Conservation (phyloP, 2,329 filamentous ascomycete species). For the Botrytis cinerea region DNA sequence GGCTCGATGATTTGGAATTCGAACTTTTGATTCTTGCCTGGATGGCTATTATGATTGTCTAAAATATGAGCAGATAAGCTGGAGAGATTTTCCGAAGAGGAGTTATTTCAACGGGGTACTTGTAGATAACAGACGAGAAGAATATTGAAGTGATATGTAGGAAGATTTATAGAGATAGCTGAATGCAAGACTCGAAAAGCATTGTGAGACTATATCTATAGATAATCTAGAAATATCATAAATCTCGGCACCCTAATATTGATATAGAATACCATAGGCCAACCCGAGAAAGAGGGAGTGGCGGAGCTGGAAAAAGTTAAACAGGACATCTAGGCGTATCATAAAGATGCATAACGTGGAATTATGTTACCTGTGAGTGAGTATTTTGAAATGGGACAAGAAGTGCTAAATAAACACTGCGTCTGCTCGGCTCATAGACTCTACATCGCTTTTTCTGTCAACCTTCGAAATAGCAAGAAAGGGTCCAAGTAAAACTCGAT, state of each 20-base stretch:
- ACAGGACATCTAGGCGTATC: accelerated
- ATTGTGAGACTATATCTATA: background rate
- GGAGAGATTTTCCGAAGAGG: accelerated
- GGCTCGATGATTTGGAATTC: background rate
- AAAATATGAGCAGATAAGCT: background rate
- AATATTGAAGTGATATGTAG: background rate
- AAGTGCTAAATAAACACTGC: accelerated
- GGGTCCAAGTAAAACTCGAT: accelerated
- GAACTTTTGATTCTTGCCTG: background rate
- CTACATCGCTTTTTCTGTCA: background rate
- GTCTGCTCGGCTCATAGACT: accelerated
- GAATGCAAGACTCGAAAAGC: accelerated
- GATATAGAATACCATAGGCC: background rate
- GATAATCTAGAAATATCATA: background rate
- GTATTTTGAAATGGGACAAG: accelerated
- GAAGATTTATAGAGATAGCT: background rate
- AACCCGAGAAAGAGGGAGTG: too few relatives aligned
- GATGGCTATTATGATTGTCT: background rate
- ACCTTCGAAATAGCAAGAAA: background rate
- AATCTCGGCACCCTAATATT: background rate
- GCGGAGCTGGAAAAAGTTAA: accelerated
- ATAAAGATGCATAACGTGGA: background rate
- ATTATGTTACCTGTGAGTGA: background rate
- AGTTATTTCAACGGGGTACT: too few relatives aligned
- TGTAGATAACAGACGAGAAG: background rate